Evolutionary conservation across 2,329 filamentous ascomycete genomes (phyloP), one percentile per base, ranked within the genome.

Genomic region (Fusarium clavum): DNA sequence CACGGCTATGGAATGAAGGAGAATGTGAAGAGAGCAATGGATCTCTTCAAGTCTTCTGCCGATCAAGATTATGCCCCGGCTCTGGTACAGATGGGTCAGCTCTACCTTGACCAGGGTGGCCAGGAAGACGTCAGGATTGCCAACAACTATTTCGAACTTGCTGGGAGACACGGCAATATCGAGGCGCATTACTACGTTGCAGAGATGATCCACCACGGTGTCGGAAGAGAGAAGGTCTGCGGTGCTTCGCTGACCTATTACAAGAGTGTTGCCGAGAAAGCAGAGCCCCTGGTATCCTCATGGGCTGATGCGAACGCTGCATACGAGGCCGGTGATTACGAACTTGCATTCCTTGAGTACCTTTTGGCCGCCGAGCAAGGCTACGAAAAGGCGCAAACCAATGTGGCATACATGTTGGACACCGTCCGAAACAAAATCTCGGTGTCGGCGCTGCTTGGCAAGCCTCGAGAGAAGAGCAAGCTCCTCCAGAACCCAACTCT

Each of bases 161-260:
- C 94, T 8, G 91, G 91, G 43, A 86, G 93, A 25, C 94, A 94
- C 77, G 91, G 91, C 16, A 92, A 94, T 76, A 92, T 97, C 67
- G 94, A 97, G 79, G 92, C 94, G 0, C 93, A 93, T 77, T 98
- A 97, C 81, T 97, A 97, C 78, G 88, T 98, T 6, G 94, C 93
- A 3, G 94, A 98, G 80, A 89, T 97, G 83, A 91, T 90, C 25
- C 88, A 94, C 72, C 88, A 93, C 67, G 94, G 93, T 0, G 87
- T 97, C 30, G 94, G 93, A 8, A 87, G 92, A 38, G 93, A 97
- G 70, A 90, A 90, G 72, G 91, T 91, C 14, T 98, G 94, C 75
- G 86, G 85, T 10, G 86, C 93, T 61, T 94, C 94, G 3, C 86
- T 93, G 44, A 87, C 87, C 14, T 97, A 96, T 78, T 98, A 97